Evolutionary conservation across 208 protist genomes (phyloP).

Genomic region (Trypanosomatidae sp.): DNA sequence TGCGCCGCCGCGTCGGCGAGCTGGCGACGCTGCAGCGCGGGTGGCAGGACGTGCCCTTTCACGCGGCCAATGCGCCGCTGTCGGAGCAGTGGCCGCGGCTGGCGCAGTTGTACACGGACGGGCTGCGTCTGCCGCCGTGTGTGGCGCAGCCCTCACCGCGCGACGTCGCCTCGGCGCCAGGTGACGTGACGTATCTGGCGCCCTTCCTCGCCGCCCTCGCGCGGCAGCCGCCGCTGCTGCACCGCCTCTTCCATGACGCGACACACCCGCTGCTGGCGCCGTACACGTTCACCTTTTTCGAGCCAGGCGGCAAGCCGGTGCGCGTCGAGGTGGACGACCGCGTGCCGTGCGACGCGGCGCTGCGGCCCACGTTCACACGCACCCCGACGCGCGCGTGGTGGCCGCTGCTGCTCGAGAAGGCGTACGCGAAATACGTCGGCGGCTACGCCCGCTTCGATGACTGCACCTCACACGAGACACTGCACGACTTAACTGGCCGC

Average conservation of each 20-base stretch:
- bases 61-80: slow-evolving; percentile 44
- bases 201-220: slow-evolving; percentile 67
- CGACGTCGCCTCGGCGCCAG: slow-evolving; percentile 33
- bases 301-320: slow-evolving; percentile 64
- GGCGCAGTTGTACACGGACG: slow-evolving; percentile 61
- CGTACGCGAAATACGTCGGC: slow-evolving; percentile 86
- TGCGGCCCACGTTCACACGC: slow-evolving; percentile 45
- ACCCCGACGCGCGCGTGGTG: slow-evolving; percentile 44
- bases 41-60: slow-evolving; percentile 63
- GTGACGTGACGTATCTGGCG: slow-evolving; percentile 43
- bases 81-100: slow-evolving; percentile 65
- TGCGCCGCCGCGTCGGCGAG: slow-evolving; percentile 30
- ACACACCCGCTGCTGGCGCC: slow-evolving; percentile 39
- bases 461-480: slow-evolving; percentile 73
- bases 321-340: slow-evolving; percentile 78
- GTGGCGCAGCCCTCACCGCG: slow-evolving; percentile 24
- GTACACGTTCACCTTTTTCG: slow-evolving; percentile 78
- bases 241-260: slow-evolving; percentile 48
- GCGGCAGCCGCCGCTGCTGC: slow-evolving; percentile 43
- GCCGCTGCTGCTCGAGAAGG: slow-evolving; percentile 82
- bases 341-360: slow-evolving; percentile 32
- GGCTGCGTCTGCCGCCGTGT: slow-evolving; percentile 28
- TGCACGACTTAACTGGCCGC: slow-evolving; percentile 76
- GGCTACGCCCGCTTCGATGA: slow-evolving; percentile 70
- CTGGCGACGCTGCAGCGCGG: slow-evolving; percentile 47